phyloP scores from a whole-genome alignment of 805 yeast species.

The Lipomyces japonicus region DNA sequence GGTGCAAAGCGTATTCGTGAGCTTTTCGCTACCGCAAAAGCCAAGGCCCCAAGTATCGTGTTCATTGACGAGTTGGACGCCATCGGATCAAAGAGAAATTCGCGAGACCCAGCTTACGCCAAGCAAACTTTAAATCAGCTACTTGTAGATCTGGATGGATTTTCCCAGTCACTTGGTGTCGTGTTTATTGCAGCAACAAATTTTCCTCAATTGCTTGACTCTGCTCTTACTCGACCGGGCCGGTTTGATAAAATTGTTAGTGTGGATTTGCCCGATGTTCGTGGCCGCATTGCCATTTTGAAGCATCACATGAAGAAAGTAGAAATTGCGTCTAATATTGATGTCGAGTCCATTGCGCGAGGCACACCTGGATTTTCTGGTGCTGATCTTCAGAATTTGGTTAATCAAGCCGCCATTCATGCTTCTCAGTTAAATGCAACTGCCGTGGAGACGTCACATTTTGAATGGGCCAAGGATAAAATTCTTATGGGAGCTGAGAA shows the following conservation, averaged over 20 bases:
- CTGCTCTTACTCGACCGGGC: slow-evolving; percentile 97
- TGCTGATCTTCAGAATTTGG: slow-evolving; percentile 92
- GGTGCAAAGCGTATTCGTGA: slow-evolving; percentile 98
- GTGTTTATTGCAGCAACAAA: slow-evolving; percentile 97
- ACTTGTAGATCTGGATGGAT: slow-evolving; percentile 91
- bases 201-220: slow-evolving; percentile 94
- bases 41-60: slow-evolving; percentile 92
- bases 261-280: slow-evolving; percentile 94
- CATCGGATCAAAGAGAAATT: slow-evolving; percentile 95
- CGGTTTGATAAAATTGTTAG: slow-evolving; percentile 93
- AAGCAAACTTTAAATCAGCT: slow-evolving; percentile 95
- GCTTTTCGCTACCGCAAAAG: slow-evolving; percentile 85
- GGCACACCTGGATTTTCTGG: slow-evolving; percentile 99
- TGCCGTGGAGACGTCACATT: slow-evolving; percentile 82
- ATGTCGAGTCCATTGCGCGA: slow-evolving; percentile 85
- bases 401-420: slow-evolving; percentile 95
- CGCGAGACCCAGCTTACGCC: slow-evolving; percentile 96
- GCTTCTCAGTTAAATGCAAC: slow-evolving; percentile 92
- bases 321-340: slow-evolving; percentile 79
- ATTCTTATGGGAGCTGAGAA: slow-evolving; percentile 97
- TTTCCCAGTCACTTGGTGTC: slow-evolving; percentile 86
- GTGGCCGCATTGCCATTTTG: slow-evolving; percentile 92
- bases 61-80: slow-evolving; percentile 98
- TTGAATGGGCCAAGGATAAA: slow-evolving; percentile 99
- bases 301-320: slow-evolving; percentile 88